phyloP scores from a whole-genome alignment of 192 early-diverging fungal species.

The Coemansia sp. region DNA sequence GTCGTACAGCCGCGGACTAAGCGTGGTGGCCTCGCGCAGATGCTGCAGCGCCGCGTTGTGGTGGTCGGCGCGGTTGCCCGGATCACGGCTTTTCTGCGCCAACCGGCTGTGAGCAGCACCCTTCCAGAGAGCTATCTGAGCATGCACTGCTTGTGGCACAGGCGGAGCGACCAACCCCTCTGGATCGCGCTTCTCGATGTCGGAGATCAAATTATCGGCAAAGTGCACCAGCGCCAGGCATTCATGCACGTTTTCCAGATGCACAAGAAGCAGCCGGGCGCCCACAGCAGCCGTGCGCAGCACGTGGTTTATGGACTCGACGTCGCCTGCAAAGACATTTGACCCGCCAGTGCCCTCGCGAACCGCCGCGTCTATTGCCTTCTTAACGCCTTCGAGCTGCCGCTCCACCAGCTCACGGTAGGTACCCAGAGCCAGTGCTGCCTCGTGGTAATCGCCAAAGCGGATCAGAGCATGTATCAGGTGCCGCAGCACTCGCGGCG shows the following conservation, averaged over 20 bases:
- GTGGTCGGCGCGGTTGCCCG: constrained; percentile 59
- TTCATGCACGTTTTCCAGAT: constrained; percentile 29
- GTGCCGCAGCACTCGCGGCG: constrained; percentile 64
- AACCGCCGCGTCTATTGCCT: constrained; percentile 14
- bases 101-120: constrained; percentile 33
- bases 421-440: constrained; percentile 62
- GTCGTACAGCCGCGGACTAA: constrained; percentile 56
- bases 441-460: constrained; percentile 74
- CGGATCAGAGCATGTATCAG: constrained; percentile 57
- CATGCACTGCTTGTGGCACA: constrained; percentile 11
- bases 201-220: constrained; percentile 36
- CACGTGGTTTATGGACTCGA: constrained; percentile 27
- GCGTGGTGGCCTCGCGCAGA: constrained; percentile 54
- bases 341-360: constrained; percentile 5
- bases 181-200: constrained; percentile 32
- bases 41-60: constrained; percentile 59
- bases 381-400: constrained; percentile 37
- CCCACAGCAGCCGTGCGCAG: constrained; percentile 40
- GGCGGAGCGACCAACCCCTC: constrained; percentile 19
- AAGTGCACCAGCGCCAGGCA: constrained; percentile 43
- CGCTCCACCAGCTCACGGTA: constrained; percentile 61
- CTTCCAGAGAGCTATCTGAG: constrained; percentile 46
- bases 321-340: constrained; percentile 2
- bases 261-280: constrained; percentile 47
- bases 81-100: constrained; percentile 58